Evolutionary conservation across 2,329 filamentous ascomycete species (phyloP).

Genomic region (Malbranchea cinnamomea): DNA sequence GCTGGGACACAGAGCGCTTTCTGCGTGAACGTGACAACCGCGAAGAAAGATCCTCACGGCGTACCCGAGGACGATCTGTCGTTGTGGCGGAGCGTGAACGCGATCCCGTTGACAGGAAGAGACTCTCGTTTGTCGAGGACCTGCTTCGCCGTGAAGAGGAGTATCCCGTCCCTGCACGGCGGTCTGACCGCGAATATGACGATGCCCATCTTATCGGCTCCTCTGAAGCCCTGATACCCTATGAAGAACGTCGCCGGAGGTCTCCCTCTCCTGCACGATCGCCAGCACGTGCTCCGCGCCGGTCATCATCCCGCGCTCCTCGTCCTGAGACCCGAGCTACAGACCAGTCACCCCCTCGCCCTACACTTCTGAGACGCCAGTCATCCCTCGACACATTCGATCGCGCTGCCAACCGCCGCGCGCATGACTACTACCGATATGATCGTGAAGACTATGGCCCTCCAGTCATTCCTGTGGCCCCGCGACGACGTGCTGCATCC

Average conservation of each 20-base stretch:
- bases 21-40: constrained; percentile 29
- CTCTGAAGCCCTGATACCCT: constrained; percentile 40
- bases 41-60: constrained; percentile 11
- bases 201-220: constrained; percentile 27
- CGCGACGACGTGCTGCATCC: constrained; percentile 43
- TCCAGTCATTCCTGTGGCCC: constrained; percentile 42
- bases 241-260: constrained; percentile 41
- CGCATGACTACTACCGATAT: constrained; percentile 24
- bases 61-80: constrained; percentile 16
- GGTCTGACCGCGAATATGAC: constrained; percentile 25
- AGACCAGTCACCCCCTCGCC: constrained; percentile 48
- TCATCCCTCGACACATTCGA: constrained; percentile 87
- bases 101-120: constrained; percentile 25
- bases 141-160: constrained; percentile 25
- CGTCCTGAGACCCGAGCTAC: constrained; percentile 36
- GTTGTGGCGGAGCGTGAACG: constrained; percentile 23
- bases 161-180: constrained; percentile 29
- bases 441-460: constrained; percentile 22
- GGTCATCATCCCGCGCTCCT: constrained; percentile 11
- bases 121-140: constrained; percentile 19
- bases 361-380: constrained; percentile 60
- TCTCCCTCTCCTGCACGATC: constrained; percentile 38
- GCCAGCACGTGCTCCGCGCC: constrained; percentile 26
- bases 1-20: constrained; percentile 29
- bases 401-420: constrained; percentile 48